phyloP scores from a whole-genome alignment of 345 rosid species.

The Euclidium syriacum region DNA sequence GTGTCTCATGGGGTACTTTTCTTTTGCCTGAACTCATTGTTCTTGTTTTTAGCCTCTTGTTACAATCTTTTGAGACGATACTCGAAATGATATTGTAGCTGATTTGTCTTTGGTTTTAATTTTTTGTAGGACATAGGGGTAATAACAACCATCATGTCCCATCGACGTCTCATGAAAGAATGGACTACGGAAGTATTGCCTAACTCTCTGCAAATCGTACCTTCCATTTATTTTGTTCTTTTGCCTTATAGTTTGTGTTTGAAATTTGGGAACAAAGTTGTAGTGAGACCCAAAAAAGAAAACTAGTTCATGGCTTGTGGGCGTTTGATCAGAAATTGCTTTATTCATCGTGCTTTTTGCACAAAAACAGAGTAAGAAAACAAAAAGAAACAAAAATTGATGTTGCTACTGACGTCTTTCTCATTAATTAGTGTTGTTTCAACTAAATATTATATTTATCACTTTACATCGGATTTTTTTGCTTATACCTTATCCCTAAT shows the following conservation, averaged over 20 bases:
- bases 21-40: no score
- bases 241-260: constrained; percentile 38
- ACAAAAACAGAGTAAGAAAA: constrained; percentile 22
- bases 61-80: no score
- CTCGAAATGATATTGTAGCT: no score
- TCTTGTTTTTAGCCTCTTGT: no score
- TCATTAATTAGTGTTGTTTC: no score
- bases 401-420: no score
- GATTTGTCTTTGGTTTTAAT: constrained; percentile 6
- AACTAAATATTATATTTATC: no score
- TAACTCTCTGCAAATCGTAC: constrained; percentile 40
- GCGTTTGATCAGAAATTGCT: constrained; percentile 38
- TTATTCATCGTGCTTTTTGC: constrained; percentile 33
- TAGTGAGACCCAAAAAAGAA: constrained; percentile 21
- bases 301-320: constrained; percentile 60
- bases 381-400: no score
- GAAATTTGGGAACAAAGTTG: constrained; percentile 51
- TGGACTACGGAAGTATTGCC: constrained; percentile 80
- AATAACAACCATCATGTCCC: constrained; percentile 61
- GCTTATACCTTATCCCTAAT: no score
- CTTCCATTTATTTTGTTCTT: constrained; percentile 32
- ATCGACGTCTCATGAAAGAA: constrained; percentile 80
- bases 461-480: no score
- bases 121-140: no score
- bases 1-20: no score